Evolutionary conservation across 2,329 filamentous ascomycete species (phyloP), one percentile per base, ranked within the genome.

Genomic region (Lasiodiplodia theobromae): DNA sequence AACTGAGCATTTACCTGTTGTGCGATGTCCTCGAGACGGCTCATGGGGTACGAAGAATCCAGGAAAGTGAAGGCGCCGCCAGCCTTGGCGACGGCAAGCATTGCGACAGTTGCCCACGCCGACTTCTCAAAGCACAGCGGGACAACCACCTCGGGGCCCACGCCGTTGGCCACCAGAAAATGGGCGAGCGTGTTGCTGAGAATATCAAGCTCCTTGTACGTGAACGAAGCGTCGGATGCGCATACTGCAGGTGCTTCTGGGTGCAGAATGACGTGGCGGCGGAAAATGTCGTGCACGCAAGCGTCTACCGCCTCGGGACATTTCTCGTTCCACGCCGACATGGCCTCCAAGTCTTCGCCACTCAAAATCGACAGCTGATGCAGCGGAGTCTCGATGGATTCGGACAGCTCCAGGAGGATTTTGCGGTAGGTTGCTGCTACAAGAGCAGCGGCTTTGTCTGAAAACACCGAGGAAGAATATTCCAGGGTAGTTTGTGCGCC

Each of bases 111-210:
- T 0, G 76, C 75, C 68, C 76, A 80, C 7, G 68, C 68, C 37
- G 76, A 79, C 71, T 82, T 81, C 60, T 81, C 78, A 44, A 81
- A 79, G 66, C 78, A 78, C 2, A 78, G 74, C 4, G 79, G 76
- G 0, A 81, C 76, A 49, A 78, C 77, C 0, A 74, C 67, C 60
- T 78, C 76, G 12, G 75, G 76, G 2, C 72, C 73, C 38, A 78
- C 72, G 6, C 77, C 78, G 8, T 77, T 71, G 21, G 74, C 67
- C 3, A 74, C 71, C 11, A 80, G 73, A 67, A 75, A 68, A 65
- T 75, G 73, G 25, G 77, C 76, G 2, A 79, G 70, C 18, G 72
- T 73, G 44, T 76, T 72, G 7, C 75, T 71, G 21, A 73, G 67
- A 1, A 56, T 68, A 37, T 76, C 74, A 10, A 79, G 72, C 66